These are phyloP conservation scores for Myxozyma melibiosi DNA, from an alignment of 805 yeast genomes.

Conservation along the genomic window DNA sequence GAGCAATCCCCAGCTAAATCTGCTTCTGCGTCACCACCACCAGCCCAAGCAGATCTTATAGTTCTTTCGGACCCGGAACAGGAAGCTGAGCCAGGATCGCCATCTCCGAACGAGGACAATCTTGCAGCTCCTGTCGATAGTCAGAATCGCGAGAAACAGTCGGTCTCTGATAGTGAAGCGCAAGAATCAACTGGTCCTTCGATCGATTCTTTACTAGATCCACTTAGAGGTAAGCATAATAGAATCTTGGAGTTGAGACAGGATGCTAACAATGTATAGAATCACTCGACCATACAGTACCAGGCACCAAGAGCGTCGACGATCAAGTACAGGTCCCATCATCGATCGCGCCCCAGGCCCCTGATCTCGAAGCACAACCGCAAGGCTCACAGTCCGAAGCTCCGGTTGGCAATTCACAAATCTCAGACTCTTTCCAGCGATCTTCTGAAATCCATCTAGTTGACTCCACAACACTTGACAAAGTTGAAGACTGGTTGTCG, in stretches of 20 bases:
- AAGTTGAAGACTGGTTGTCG: conserved; percentile 10
- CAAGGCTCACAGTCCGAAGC: background rate
- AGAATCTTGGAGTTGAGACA: background rate
- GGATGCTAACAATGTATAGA: no score
- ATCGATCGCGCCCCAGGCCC: background rate
- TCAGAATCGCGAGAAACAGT: no score
- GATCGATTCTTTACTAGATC: background rate
- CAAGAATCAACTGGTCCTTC: conserved; percentile 3
- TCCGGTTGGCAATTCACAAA: no score
- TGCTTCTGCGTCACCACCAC: no score
- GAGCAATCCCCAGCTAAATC: no score
- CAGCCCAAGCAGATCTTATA: no score
- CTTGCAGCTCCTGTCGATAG: no score
- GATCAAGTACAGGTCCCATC: conserved; percentile 3
- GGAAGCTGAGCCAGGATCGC: no score
- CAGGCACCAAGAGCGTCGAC: background rate
- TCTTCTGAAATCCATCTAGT: background rate
- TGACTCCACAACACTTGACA: background rate
- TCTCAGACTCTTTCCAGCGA: background rate
- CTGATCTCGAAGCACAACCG: background rate
- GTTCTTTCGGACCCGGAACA: no score
- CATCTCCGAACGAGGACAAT: no score
- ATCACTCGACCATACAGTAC: no score
- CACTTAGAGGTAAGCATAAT: background rate
- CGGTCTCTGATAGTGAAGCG: conserved; percentile 2